Base-by-base conservation (phyloP, 495 filamentous ascomycete species). In the Hyaloscypha hepaticicola region DNA sequence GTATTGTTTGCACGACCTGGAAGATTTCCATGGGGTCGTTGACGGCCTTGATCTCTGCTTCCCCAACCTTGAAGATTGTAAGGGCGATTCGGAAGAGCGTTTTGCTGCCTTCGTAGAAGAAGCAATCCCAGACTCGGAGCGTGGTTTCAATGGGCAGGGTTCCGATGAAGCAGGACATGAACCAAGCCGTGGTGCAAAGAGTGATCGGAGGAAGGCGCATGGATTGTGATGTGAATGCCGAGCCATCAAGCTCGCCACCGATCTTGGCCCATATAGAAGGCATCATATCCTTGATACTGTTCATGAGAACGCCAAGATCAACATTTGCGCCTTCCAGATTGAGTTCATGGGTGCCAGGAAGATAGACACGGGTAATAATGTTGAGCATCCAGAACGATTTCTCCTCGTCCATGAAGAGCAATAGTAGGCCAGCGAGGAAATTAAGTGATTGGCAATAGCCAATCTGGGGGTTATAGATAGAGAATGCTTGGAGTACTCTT, bases 391-490 rank as follows among this genome's bases (percentile, higher is more conserved):
- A 93, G 71, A 99, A 99, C 0, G 90, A 83, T 66, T 96, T 95
- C 72, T 98, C 95, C 72, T 96, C 90, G 55, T 83, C 78, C 52
- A 98, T 85, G 73, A 99, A 97, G 0, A 99, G 84, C 8, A 99
- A 87, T n/a, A 99, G 82, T 57, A 97, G 82, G 14, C 93, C 95
- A n/a, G 94, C 92, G 61, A 99, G 83, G 76, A 99, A 99, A 76
- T 99, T 99, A 12, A 99, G 85, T 12, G 91, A 96, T 72, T 99
- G 95, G 63, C 95, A 98, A 72, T 99, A 99, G 22, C 95, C 95
- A 69, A 97, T 91, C 62, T 84, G 82, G 2, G 95, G 93, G 64
- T 91, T 93, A 76, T 96, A 88, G 28, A 96, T 82, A 7, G 95
- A 87, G 74, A 96, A 98, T 9, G 94, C 92, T 69, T 90, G 88